Evolutionary conservation across 345 rosid species (phyloP).

Genomic region (Acer negundo): DNA sequence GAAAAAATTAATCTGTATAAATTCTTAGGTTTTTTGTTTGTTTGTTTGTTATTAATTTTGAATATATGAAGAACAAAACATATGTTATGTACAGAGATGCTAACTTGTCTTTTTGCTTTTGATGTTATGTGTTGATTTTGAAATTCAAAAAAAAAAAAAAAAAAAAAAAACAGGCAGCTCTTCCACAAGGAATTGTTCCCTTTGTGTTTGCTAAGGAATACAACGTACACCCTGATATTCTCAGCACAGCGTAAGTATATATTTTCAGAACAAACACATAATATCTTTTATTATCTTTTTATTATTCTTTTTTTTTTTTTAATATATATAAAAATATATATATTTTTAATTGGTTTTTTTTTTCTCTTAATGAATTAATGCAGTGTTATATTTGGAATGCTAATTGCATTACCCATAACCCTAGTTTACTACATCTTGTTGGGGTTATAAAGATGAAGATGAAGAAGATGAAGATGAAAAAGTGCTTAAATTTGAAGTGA

Average conservation of each 20-base stretch:
- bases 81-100: slow-evolving; percentile 1
- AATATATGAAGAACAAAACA: slow-evolving; percentile 17
- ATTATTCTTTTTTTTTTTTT: not conserved
- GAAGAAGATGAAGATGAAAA: not conserved
- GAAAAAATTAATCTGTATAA: not conserved
- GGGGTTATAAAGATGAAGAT: slow-evolving; percentile 53
- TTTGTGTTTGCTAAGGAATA: slow-evolving; percentile 88
- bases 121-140: slow-evolving; percentile 1
- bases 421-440: slow-evolving; percentile 86
- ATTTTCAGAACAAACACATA: not conserved
- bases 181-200: slow-evolving; percentile 86
- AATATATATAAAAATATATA: too few species aligned
- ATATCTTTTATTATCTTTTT: not conserved
- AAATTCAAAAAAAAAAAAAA: slow-evolving; percentile 23
- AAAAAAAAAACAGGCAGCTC: slow-evolving; percentile 57
- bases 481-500: not conserved
- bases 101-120: slow-evolving; percentile 29
- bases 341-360: too few species aligned
- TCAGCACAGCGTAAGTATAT: slow-evolving; percentile 66
- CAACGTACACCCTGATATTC: slow-evolving; percentile 76
- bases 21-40: too few species aligned
- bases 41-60: too few species aligned
- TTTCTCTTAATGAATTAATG: slow-evolving; percentile 17
- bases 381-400: slow-evolving; percentile 99
- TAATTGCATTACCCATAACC: slow-evolving; percentile 93